Percentiles rank a stretch among this genome's conserved stretches.
These are phyloP conservation scores for Neoconidiobolus thromboides DNA, from an alignment of 371 early-diverging fungal species.

Conservation along the genomic window DNA sequence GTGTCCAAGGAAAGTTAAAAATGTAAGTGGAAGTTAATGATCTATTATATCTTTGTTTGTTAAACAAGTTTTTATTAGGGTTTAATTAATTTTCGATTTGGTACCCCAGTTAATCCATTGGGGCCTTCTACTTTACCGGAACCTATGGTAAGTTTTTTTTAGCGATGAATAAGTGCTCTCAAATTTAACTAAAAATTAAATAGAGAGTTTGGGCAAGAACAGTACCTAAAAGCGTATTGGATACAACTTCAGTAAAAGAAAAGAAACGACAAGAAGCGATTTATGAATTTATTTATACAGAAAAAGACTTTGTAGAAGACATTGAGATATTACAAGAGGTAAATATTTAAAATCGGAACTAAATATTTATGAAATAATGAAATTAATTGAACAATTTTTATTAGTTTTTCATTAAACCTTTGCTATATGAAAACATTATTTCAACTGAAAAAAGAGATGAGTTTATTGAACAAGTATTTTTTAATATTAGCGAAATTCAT, in stretches of 20 bases:
- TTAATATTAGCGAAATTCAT: conserved; percentile 55
- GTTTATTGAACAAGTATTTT: conserved; percentile 61
- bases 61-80: neutral
- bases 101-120: neutral
- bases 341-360: conserved; percentile 3
- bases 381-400: neutral
- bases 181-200: neutral
- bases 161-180: neutral
- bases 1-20: conserved; percentile 56
- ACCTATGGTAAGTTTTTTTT: neutral
- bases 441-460: conserved; percentile 27
- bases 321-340: conserved; percentile 49
- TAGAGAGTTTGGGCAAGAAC: conserved; percentile 34
- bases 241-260: conserved; percentile 47
- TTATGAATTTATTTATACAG: conserved; percentile 75
- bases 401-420: conserved; percentile 52
- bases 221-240: conserved; percentile 45
- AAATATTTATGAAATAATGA: neutral
- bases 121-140: neutral
- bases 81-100: neutral
- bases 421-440: conserved; percentile 40
- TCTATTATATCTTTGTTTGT: neutral
- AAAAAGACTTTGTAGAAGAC: conserved; percentile 77
- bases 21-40: neutral
- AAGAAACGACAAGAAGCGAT: conserved; percentile 79